These are phyloP conservation scores for Puccinia horiana DNA, from an alignment of 1,284 basidiomycete genomes.

Conservation along the genomic window DNA sequence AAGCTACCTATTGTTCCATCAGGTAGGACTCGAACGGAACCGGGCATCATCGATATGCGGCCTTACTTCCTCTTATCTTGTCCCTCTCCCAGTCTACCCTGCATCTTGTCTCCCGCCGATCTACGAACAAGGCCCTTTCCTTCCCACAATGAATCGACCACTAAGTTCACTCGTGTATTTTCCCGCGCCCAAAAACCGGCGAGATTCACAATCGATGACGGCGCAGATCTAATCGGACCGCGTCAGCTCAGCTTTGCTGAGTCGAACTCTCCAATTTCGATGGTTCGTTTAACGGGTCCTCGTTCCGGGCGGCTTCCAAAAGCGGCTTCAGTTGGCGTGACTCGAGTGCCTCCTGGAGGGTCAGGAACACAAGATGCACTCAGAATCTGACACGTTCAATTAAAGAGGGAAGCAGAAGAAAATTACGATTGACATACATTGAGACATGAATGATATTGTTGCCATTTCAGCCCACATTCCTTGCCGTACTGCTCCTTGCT, in stretches of 20 bases:
- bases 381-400: neutral
- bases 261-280: slow-evolving; percentile 11
- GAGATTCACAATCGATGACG: neutral
- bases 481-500: slow-evolving; percentile 56
- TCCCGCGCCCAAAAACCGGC: neutral
- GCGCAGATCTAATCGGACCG: neutral
- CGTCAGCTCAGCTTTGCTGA: neutral
- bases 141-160: no score
- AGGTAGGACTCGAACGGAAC: no score
- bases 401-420: neutral
- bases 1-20: no score
- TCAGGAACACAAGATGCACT: neutral
- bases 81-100: no score
- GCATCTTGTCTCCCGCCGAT: no score
- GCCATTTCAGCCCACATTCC: slow-evolving; percentile 56
- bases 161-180: no score
- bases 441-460: slow-evolving; percentile 56
- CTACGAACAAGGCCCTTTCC: no score
- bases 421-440: slow-evolving; percentile 53
- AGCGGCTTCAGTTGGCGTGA: slow-evolving; percentile 35
- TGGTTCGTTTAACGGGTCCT: slow-evolving; percentile 25
- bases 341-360: slow-evolving; percentile 34
- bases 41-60: no score
- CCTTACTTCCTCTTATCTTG: no score
- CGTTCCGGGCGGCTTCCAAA: slow-evolving; percentile 37